A percentile compares a stretch with the other conserved stretches of the same genome.
These are phyloP conservation scores for Colletotrichum australisinense DNA, from an alignment of 2,329 filamentous ascomycete genomes.

Conservation along the genomic window DNA sequence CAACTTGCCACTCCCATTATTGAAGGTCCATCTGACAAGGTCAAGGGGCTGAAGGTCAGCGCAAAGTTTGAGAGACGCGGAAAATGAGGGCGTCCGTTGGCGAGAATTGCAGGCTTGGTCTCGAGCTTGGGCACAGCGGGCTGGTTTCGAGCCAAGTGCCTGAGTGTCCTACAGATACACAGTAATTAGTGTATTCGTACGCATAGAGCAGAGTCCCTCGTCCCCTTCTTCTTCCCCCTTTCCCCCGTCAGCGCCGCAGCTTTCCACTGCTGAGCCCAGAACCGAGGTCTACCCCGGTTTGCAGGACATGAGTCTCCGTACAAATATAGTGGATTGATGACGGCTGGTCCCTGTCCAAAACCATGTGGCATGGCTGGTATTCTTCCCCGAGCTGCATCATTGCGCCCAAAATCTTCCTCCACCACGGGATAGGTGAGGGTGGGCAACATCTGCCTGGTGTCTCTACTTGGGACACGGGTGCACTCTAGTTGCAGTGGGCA, in stretches of 20 bases:
- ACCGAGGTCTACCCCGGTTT: constrained; percentile 30
- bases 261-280: constrained; percentile 22
- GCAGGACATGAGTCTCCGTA: constrained; percentile 6
- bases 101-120: constrained; percentile 20
- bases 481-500: background rate
- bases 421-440: background rate
- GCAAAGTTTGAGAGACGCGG: constrained; percentile 19
- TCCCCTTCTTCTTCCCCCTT: constrained; percentile 8
- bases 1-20: constrained; percentile 30
- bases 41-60: constrained; percentile 27
- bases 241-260: background rate
- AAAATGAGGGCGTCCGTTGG: constrained; percentile 15
- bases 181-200: background rate
- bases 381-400: constrained; percentile 18
- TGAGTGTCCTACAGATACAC: background rate
- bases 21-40: constrained; percentile 31
- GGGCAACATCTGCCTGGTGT: background rate
- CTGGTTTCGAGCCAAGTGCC: constrained; percentile 24
- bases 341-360: constrained; percentile 27
- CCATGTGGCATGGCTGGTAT: constrained; percentile 33
- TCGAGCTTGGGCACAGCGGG: constrained; percentile 16
- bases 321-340: constrained; percentile 1
- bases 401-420: constrained; percentile 1
- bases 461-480: background rate
- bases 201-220: background rate